Evolutionary conservation across 2,329 filamentous ascomycete genomes (phyloP), one percentile per base, ranked within the genome.

Genomic region (Alternaria dauci): DNA sequence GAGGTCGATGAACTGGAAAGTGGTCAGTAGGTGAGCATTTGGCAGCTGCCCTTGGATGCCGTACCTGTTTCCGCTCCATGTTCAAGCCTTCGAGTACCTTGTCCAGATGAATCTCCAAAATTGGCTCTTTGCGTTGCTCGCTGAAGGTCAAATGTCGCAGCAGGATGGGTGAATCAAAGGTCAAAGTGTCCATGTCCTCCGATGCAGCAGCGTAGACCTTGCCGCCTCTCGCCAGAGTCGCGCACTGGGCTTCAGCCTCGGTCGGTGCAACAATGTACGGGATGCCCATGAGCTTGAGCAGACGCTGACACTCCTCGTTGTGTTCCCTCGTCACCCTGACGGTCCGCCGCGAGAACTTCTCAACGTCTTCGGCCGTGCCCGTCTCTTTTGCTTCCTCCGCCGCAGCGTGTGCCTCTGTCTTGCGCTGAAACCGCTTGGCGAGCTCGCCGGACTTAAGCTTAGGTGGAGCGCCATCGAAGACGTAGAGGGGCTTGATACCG

Each of bases 181-280:
- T 98, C 56, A 99, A 83, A 0, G 95, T 99, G 76, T 99, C 95
- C 95, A 99, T 99, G 81, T 99, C 95, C 81, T 99, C 95, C 66
- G 92, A 96, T 3, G 95, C 95, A 20, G 95, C 95, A 4, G 94
- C 95, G 77, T 96, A 99, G 52, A 99, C 95, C 81, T 98, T 98
- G 38, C 93, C 94, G 5, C 92, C 94, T 62, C 91, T 86, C 1
- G 95, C 95, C 63, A 99, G 84, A 41, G 90, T 91, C 3, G 95
- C 95, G 78, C 95, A 99, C 78, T 99, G 95, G 2, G 95, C 95
- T 82, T 99, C 95, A 5, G 95, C 95, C 80, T 99, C 95, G 0
- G 95, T 99, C 0, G 95, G 95, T 0, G 95, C 95, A 73, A 97
- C 87, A 65, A 99, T 94, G 79, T 90, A 98, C 1, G 95, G 95